Conservation (phyloP, 768 basidiomycete genomes). For the Psilocybe subaeruginosa region DNA sequence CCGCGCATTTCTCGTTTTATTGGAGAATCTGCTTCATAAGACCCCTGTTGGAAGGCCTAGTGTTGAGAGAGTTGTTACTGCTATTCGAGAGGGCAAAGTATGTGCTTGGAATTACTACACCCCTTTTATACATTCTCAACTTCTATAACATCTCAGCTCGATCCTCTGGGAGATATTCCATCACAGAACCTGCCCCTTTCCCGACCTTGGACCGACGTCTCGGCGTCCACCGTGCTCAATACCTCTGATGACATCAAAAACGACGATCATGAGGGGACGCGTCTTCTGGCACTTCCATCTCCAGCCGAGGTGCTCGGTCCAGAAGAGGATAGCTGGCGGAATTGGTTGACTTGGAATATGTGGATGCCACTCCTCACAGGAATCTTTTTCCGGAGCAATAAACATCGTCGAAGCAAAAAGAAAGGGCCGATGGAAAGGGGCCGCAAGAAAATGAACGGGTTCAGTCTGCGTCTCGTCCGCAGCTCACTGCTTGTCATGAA, state of each 20-base stretch:
- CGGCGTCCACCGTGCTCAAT: neutral
- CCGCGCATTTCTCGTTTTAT: conserved; percentile 65
- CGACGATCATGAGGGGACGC: conserved; percentile 9
- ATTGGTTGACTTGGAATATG: conserved; percentile 11
- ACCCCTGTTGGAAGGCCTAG: conserved; percentile 65
- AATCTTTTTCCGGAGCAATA: neutral
- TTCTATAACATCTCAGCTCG: conserved; percentile 19
- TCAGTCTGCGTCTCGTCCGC: conserved; percentile 19
- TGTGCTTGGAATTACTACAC: conserved; percentile 23
- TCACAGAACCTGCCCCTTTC: conserved; percentile 19
- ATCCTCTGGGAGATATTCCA: conserved; percentile 17
- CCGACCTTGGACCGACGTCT: conserved; percentile 13
- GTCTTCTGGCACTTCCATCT: conserved; percentile 25
- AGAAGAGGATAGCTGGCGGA: conserved; percentile 23
- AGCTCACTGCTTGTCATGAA: conserved; percentile 22
- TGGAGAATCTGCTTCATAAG: conserved; percentile 73
- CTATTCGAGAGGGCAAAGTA: conserved; percentile 74
- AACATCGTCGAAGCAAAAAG: neutral
- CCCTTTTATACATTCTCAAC: neutral
- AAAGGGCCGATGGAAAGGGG: neutral
- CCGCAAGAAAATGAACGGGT: neutral
- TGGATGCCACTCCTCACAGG: conserved; percentile 5
- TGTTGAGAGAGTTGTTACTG: conserved; percentile 70
- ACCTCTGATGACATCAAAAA: neutral
- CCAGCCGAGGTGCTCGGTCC: conserved; percentile 23